Conservation (phyloP, 805 yeast species). For the Candida silvicultrix region DNA sequence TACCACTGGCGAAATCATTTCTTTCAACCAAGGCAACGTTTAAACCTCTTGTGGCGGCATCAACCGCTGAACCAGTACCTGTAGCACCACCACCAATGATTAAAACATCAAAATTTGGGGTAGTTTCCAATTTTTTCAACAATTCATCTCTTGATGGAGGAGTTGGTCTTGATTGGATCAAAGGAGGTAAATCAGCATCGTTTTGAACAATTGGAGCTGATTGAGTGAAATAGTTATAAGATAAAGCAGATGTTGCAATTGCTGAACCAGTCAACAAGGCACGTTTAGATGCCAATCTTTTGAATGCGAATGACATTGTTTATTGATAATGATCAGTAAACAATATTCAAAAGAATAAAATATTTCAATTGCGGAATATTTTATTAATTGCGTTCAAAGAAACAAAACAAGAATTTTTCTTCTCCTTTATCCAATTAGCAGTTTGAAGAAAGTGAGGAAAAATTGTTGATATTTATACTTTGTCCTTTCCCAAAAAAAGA, state of each 20-base stretch:
- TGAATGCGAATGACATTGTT: constrained; percentile 20
- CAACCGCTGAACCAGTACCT: constrained; percentile 90
- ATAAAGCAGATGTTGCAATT: constrained; percentile 16
- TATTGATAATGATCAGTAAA: no score
- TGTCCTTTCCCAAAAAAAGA: no score
- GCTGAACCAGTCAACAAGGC: constrained; percentile 19
- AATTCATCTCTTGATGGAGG: constrained; percentile 56
- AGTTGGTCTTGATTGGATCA: constrained; percentile 35
- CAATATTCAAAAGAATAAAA: no score
- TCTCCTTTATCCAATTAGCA: no score
- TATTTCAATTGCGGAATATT: no score
- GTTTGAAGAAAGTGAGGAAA: not conserved
- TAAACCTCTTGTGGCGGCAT: constrained; percentile 85
- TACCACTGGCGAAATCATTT: constrained; percentile 87
- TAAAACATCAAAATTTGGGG: constrained; percentile 66
- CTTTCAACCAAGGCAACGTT: constrained; percentile 84
- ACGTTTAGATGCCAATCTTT: constrained; percentile 19
- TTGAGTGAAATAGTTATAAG: constrained; percentile 8
- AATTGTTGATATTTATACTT: no score
- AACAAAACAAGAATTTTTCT: no score
- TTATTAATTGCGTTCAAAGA: no score
- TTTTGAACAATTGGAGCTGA: constrained; percentile 9
- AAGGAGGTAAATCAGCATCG: constrained; percentile 24
- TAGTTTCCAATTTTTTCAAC: constrained; percentile 39
- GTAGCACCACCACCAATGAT: constrained; percentile 96